Evolutionary conservation across 805 yeast species (phyloP).

Genomic region (Kazachstania africana): DNA sequence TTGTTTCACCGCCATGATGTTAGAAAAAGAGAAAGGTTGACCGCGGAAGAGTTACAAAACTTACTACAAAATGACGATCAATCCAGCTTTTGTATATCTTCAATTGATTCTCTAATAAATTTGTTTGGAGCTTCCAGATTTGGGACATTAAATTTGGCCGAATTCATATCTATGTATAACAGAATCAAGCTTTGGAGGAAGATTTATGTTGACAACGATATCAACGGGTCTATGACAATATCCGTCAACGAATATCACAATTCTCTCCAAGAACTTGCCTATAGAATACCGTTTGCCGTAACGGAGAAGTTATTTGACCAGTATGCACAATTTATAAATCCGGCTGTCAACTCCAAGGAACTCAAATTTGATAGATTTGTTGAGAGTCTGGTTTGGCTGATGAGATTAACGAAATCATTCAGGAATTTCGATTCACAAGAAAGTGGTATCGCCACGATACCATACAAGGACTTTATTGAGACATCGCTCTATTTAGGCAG

Average conservation of each 20-base stretch:
- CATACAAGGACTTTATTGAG: constrained; percentile 54
- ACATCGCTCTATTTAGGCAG: constrained; percentile 33
- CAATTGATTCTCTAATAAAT: constrained; percentile 26
- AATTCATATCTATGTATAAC: constrained; percentile 25
- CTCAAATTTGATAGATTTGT: constrained; percentile 74
- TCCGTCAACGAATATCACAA: constrained; percentile 24
- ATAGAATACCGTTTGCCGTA: constrained; percentile 24
- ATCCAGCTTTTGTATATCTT: constrained; percentile 23
- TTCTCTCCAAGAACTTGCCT: constrained; percentile 25
- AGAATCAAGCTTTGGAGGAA: constrained; percentile 27
- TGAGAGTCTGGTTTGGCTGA: constrained; percentile 64
- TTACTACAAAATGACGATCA: constrained; percentile 27
- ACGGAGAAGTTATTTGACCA: constrained; percentile 27
- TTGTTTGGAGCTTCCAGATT: constrained; percentile 26
- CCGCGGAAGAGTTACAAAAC: constrained; percentile 25
- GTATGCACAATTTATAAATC: constrained; percentile 23
- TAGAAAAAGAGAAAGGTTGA: constrained; percentile 20
- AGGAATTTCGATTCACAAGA: constrained; percentile 65
- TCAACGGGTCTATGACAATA: constrained; percentile 24
- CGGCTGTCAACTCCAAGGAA: constrained; percentile 22
- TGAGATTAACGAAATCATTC: constrained; percentile 67
- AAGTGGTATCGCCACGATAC: constrained; percentile 59
- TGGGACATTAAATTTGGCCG: constrained; percentile 24
- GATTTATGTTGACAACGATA: constrained; percentile 26
- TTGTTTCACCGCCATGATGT: constrained; percentile 25